These are phyloP conservation scores for Phytophthora pini DNA, from an alignment of 352 stramenopile species.

Conservation along the genomic window DNA sequence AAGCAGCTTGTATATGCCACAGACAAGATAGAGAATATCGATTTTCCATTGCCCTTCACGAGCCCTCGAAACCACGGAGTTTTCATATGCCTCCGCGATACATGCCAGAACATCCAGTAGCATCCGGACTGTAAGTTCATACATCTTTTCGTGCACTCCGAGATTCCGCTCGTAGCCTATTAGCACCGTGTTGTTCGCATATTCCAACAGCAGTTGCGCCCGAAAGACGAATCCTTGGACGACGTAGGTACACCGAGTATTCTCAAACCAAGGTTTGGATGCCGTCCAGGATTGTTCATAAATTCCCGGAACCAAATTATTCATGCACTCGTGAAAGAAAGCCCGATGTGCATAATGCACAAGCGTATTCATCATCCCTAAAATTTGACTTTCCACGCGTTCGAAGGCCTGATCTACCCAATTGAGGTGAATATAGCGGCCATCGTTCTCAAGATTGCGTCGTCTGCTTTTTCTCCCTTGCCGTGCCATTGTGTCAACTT, in stretches of 20 bases:
- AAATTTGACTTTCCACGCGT: constrained; percentile 59
- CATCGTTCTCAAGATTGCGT: constrained; percentile 25
- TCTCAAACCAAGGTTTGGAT: constrained; percentile 67
- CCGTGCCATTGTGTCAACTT: constrained; percentile 55
- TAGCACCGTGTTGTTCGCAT: constrained; percentile 44
- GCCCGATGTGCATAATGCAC: constrained; percentile 57
- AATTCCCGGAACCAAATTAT: constrained; percentile 52
- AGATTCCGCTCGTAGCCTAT: constrained; percentile 58
- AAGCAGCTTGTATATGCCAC: constrained; percentile 57
- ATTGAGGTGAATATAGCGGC: constrained; percentile 53
- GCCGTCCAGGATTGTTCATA: constrained; percentile 63
- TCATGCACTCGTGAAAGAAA: constrained; percentile 70
- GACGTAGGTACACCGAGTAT: constrained; percentile 62
- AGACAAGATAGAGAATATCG: constrained; percentile 74
- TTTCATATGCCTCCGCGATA: constrained; percentile 55
- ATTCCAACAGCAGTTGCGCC: constrained; percentile 56
- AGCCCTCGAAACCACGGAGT: constrained; percentile 50
- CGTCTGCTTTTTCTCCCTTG: constrained; percentile 34
- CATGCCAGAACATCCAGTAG: constrained; percentile 56
- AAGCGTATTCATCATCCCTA: constrained; percentile 58
- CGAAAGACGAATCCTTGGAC: constrained; percentile 65
- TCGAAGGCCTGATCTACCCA: constrained; percentile 73
- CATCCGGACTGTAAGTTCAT: constrained; percentile 58
- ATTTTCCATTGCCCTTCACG: constrained; percentile 72
- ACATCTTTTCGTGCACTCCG: constrained; percentile 70